These are phyloP conservation scores for Chrysoporthe austroafricana DNA, from an alignment of 2,329 filamentous ascomycete genomes.

Conservation along the genomic window DNA sequence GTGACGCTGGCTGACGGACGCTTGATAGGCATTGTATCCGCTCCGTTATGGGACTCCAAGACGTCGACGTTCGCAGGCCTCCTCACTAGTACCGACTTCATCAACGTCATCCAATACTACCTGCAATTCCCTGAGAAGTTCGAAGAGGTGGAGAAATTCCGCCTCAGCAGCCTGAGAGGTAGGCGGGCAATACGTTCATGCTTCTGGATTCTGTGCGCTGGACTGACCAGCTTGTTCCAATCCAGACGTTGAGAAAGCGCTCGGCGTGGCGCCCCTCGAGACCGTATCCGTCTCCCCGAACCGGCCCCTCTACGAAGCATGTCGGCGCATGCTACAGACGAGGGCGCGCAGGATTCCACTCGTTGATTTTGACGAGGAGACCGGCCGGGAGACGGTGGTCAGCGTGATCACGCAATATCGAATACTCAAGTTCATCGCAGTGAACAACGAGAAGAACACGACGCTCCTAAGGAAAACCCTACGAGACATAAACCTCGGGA, in stretches of 20 bases:
- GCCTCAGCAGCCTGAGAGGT: conserved; percentile 90
- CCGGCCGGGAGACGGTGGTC: conserved; percentile 86
- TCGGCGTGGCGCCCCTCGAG: conserved; percentile 88
- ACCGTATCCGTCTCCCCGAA: conserved; percentile 95
- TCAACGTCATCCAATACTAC: conserved; percentile 99
- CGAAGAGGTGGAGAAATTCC: conserved; percentile 89
- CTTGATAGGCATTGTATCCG: conserved; percentile 85
- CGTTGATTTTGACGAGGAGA: conserved; percentile 93
- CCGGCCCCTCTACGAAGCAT: conserved; percentile 90
- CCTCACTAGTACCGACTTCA: conserved; percentile 94
- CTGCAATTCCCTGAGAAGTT: conserved; percentile 94
- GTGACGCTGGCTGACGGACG: conserved; percentile 18
- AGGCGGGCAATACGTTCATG: conserved; percentile 36
- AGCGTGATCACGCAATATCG: conserved; percentile 98
- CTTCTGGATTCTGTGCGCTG: conserved; percentile 4
- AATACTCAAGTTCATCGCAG: conserved; percentile 97
- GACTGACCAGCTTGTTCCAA: conserved; percentile 16
- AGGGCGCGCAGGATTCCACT: conserved; percentile 91
- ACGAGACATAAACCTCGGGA: conserved; percentile 81
- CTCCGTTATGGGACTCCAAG: conserved; percentile 94
- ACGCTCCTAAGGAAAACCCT: conserved; percentile 87
- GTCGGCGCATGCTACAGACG: conserved; percentile 90
- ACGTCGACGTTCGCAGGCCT: conserved; percentile 92
- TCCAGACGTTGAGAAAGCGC: conserved; percentile 90
- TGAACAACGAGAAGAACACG: conserved; percentile 85